Base-by-base conservation (phyloP, 768 basidiomycete genomes). In the Suillus decipiens region DNA sequence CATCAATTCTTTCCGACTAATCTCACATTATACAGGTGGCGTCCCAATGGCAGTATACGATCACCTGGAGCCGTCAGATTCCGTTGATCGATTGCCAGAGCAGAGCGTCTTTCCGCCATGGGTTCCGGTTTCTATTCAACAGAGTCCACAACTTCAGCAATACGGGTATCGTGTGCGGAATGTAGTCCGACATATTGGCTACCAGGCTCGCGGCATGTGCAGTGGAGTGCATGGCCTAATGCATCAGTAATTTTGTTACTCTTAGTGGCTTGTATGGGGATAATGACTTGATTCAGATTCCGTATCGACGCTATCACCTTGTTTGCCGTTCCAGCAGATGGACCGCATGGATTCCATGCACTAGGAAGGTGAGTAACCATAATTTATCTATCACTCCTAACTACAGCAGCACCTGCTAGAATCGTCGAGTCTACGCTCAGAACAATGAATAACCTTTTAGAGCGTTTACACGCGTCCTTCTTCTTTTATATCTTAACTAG, bases 391-490 rank as follows among this genome's bases (percentile, higher is more conserved):
- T 12, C 12, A 28, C 9, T 3, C 56, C 34, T 17, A 14, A 37
- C 45, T 22, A 65, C 39, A 51, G 56, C 51, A 67, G 28, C 19
- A 33, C 10, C 41, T 5, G 31, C 31, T 63, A 96, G 95, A 50
- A 83, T 89, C 51, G 72, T 95, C 42, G 97, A 99, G 77, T 95
- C 94, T 1, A 88, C 91, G 15, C 81, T 97, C 37, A 86, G 96
- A 63, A 92, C 95, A 15, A 86, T 88, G 72, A 98, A 97, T 76
- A 99, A 99, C 72, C 84, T 99, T 7, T 83, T 98, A 22, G 97
- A 99, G 72, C 88, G 97, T 17, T 86, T 99, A 24, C 97, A 99
- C 73, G 96, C 96, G 2, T 99, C 96, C 0, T 96, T 96, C 77
- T 98, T 99, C 80, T 95, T 99, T 79, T 99, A 96, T 77, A 81